Evolutionary conservation across 352 stramenopile species (phyloP).

Genomic region (Bremia lactucae): DNA sequence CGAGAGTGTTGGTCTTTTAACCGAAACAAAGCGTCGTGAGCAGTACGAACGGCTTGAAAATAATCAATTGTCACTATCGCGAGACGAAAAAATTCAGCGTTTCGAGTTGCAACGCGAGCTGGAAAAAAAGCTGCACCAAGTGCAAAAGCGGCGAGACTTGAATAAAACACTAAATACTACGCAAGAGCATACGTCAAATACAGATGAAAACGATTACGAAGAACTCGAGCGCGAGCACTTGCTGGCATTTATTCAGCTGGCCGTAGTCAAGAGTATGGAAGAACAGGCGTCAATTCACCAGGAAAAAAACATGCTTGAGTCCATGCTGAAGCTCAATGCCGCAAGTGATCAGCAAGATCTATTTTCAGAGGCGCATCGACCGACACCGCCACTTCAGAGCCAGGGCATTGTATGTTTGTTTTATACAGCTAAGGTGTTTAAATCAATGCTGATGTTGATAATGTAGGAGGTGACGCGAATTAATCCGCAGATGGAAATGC

Average conservation of each 20-base stretch:
- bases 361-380: slow-evolving; percentile 58
- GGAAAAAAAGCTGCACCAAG: slow-evolving; percentile 50
- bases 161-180: slow-evolving; percentile 7
- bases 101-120: slow-evolving; percentile 72
- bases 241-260: slow-evolving; percentile 69
- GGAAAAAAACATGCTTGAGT: slow-evolving; percentile 81
- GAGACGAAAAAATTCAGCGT: slow-evolving; percentile 74
- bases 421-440: background rate
- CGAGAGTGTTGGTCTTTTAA: slow-evolving; percentile 46
- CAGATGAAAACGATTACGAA: slow-evolving; percentile 46
- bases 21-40: slow-evolving; percentile 53
- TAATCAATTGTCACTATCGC: slow-evolving; percentile 51
- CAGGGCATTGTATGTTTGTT: slow-evolving; percentile 63
- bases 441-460: slow-evolving; percentile 1
- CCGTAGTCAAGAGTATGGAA: slow-evolving; percentile 67
- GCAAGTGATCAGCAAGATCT: slow-evolving; percentile 42
- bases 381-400: slow-evolving; percentile 42
- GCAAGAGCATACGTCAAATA: slow-evolving; percentile 13
- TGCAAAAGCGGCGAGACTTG: slow-evolving; percentile 38
- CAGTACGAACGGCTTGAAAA: slow-evolving; percentile 68
- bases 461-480: slow-evolving; percentile 73
- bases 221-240: slow-evolving; percentile 77
- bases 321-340: slow-evolving; percentile 75
- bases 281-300: slow-evolving; percentile 65
- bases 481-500: slow-evolving; percentile 79